phyloP scores from a whole-genome alignment of 805 yeast species.

The Blastobotrys attinorum region DNA sequence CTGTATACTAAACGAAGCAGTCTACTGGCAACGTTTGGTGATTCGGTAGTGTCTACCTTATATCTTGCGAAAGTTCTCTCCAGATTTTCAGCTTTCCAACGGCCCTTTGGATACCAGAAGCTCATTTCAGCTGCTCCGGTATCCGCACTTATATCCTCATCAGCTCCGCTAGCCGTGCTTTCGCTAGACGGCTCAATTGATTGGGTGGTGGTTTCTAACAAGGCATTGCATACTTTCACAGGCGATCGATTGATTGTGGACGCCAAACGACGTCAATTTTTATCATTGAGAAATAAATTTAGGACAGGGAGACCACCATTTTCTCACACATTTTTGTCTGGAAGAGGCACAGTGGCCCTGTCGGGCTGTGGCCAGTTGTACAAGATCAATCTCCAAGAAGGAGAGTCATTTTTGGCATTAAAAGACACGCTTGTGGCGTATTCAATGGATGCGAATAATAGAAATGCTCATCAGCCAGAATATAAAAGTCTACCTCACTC shows the following conservation, averaged over 20 bases:
- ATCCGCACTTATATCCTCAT: constrained; percentile 22
- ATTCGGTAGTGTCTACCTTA: constrained; percentile 16
- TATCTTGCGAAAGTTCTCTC: constrained; percentile 1
- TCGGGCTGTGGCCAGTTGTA: constrained; percentile 35
- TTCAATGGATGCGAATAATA: constrained; percentile 19
- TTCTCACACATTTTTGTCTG: constrained; percentile 30
- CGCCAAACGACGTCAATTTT: constrained; percentile 3
- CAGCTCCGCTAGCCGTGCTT: constrained; percentile 29
- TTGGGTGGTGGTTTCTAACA: constrained; percentile 37
- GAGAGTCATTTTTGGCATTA: constrained; percentile 35
- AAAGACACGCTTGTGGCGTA: constrained; percentile 37
- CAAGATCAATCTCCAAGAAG: constrained; percentile 30
- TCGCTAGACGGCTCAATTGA: constrained; percentile 32
- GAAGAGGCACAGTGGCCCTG: constrained; percentile 40
- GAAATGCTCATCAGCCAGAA: constrained; percentile 6
- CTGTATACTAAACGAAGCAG: constrained; percentile 34
- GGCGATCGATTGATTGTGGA: constrained; percentile 27
- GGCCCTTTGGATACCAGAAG: constrained; percentile 12
- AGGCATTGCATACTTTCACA: constrained; percentile 39
- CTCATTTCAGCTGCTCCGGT: constrained; percentile 25
- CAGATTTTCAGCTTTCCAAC: constrained; percentile 4
- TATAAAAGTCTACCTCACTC: constrained; percentile 1
- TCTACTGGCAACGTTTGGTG: constrained; percentile 38
- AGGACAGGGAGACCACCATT: constrained; percentile 20
- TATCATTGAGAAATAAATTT: too few species aligned